These are phyloP conservation scores for Mycena polygramma DNA, from an alignment of 768 basidiomycete genomes.

Conservation along the genomic window DNA sequence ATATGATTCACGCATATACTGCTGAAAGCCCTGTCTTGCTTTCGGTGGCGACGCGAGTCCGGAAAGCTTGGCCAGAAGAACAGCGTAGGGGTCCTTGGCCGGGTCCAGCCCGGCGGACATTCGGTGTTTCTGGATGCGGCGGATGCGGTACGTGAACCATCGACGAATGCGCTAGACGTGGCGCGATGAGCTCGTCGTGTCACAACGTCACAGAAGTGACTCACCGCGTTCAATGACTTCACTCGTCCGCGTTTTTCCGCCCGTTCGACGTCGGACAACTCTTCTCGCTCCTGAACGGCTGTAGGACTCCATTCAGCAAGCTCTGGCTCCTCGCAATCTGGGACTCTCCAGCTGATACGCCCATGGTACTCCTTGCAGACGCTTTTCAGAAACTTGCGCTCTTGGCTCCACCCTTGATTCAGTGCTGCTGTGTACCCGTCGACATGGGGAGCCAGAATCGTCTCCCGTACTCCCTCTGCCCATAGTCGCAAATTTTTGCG, in stretches of 20 bases:
- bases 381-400: background rate
- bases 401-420: background rate
- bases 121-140: background rate
- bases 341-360: background rate
- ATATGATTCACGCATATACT: slow-evolving; percentile 25
- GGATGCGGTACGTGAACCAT: slow-evolving; percentile 8
- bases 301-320: background rate
- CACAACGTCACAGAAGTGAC: background rate
- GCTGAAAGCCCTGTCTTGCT: slow-evolving; percentile 14
- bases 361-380: slow-evolving; percentile 18
- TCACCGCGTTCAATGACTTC: background rate
- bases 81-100: background rate
- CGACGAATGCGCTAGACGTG: slow-evolving; percentile 18
- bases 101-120: background rate
- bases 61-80: slow-evolving; percentile 3
- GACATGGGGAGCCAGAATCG: slow-evolving; percentile 9
- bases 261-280: background rate
- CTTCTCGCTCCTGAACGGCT: background rate
- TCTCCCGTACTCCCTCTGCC: slow-evolving; percentile 15
- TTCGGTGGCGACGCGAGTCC: background rate
- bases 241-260: background rate
- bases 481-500: slow-evolving; percentile 12
- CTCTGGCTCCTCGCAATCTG: slow-evolving; percentile 16
- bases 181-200: background rate
- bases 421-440: slow-evolving; percentile 6